Conservation (phyloP, 768 basidiomycete genomes). For the Multifurca ochricompacta region DNA sequence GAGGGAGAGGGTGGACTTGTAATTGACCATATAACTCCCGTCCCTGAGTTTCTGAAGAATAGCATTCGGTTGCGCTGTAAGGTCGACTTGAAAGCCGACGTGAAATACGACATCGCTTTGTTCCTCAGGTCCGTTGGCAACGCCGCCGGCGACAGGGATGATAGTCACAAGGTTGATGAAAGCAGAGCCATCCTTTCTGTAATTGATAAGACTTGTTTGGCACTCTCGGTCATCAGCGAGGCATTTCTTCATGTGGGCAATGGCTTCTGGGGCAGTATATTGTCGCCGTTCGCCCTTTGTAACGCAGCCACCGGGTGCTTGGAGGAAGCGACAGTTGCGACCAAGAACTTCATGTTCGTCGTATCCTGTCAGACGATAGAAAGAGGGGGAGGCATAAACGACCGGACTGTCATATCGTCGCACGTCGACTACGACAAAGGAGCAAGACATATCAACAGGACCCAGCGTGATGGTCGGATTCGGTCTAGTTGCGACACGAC, state of each 20-base stretch:
- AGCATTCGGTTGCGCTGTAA: slow-evolving; percentile 77
- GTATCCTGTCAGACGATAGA: slow-evolving; percentile 73
- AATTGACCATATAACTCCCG: slow-evolving; percentile 69
- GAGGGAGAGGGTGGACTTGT: slow-evolving; percentile 27
- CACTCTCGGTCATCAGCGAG: slow-evolving; percentile 76
- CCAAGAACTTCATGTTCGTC: slow-evolving; percentile 70
- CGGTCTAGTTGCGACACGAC: slow-evolving; percentile 65
- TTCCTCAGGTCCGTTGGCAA: slow-evolving; percentile 38
- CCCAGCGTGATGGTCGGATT: slow-evolving; percentile 74
- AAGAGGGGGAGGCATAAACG: slow-evolving; percentile 84
- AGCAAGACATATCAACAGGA: slow-evolving; percentile 86
- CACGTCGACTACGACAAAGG: slow-evolving; percentile 87
- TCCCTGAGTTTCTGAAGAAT: slow-evolving; percentile 74
- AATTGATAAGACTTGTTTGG: slow-evolving; percentile 83
- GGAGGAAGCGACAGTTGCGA: slow-evolving; percentile 86
- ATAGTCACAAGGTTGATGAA: slow-evolving; percentile 92
- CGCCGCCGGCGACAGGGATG: slow-evolving; percentile 72
- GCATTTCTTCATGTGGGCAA: slow-evolving; percentile 58
- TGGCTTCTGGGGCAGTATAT: slow-evolving; percentile 55
- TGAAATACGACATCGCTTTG: slow-evolving; percentile 72
- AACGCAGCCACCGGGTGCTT: slow-evolving; percentile 60
- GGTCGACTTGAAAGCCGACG: slow-evolving; percentile 94
- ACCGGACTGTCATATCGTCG: slow-evolving; percentile 77
- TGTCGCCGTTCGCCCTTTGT: slow-evolving; percentile 47
- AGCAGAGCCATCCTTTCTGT: slow-evolving; percentile 70